Conservation (phyloP, 75 land plant genomes). For the Sequoia sempervirens region DNA sequence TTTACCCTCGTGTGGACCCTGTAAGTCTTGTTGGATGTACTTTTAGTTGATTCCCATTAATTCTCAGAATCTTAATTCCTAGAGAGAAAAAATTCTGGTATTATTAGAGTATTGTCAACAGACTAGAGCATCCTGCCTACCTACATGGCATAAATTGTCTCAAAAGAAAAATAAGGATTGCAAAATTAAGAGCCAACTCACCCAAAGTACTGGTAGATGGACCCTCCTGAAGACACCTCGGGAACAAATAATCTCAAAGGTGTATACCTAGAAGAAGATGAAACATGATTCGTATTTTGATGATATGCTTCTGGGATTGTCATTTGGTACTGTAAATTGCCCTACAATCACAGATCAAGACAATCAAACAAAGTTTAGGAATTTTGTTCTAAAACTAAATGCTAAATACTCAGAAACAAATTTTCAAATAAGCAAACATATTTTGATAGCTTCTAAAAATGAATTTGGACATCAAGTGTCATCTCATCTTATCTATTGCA, state of each 20-base stretch:
- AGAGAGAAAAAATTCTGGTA: not conserved
- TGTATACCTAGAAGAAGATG: too few relatives aligned
- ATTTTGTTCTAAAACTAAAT: not conserved
- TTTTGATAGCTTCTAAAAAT: not conserved
- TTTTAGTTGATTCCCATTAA: not conserved
- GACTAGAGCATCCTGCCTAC: not conserved
- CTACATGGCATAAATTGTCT: too few relatives aligned
- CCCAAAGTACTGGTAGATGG: not conserved
- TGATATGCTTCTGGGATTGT: not conserved
- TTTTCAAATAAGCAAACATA: not conserved
- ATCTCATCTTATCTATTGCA: not conserved
- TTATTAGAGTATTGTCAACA: not conserved
- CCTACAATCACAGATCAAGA: not conserved
- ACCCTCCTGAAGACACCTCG: not conserved
- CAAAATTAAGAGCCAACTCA: too few relatives aligned
- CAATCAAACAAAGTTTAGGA: not conserved
- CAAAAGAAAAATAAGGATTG: too few relatives aligned
- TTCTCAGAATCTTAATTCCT: not conserved
- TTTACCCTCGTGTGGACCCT: slow-evolving; percentile 89
- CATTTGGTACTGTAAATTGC: not conserved
- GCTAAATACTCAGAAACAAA: not conserved
- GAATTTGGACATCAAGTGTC: not conserved
- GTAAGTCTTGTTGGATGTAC: slow-evolving; percentile 26
- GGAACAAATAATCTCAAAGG: not conserved
- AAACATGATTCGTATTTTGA: not conserved